A percentile compares a stretch with the other conserved stretches of the same genome.
These are phyloP conservation scores for Emergomyces africanus DNA, from an alignment of 2,329 filamentous ascomycete genomes.

Conservation along the genomic window DNA sequence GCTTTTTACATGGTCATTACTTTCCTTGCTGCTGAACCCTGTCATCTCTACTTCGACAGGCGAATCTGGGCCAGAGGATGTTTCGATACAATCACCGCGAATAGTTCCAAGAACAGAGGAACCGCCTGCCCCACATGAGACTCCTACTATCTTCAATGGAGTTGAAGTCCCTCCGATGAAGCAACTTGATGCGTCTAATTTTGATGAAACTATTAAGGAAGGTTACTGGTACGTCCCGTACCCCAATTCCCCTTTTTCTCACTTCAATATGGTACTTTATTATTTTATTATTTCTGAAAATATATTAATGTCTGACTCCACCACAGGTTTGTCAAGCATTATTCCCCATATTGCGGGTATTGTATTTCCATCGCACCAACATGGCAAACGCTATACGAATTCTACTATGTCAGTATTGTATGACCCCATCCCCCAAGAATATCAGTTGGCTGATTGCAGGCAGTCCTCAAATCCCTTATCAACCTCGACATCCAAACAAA, in stretches of 20 bases:
- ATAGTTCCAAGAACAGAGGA: slow-evolving; percentile 20
- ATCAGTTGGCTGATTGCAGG: slow-evolving; percentile 13
- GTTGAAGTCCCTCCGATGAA: slow-evolving; percentile 39
- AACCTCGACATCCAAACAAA: slow-evolving; percentile 34
- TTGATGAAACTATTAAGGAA: slow-evolving; percentile 37
- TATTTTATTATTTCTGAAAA: not conserved
- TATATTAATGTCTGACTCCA: not conserved
- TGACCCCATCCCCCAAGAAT: not conserved
- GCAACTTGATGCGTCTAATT: slow-evolving; percentile 36
- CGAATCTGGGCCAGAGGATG: not conserved
- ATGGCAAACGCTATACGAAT: slow-evolving; percentile 90
- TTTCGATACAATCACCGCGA: slow-evolving; percentile 10
- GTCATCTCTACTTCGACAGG: slow-evolving; percentile 19
- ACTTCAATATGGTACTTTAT: not conserved
- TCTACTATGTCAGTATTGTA: slow-evolving; percentile 47
- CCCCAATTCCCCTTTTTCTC: not conserved
- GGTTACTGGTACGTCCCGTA: slow-evolving; percentile 37
- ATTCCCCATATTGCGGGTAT: slow-evolving; percentile 48
- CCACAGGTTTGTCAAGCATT: slow-evolving; percentile 40
- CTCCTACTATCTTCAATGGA: slow-evolving; percentile 37
- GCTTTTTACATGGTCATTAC: slow-evolving; percentile 22
- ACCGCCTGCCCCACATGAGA: slow-evolving; percentile 8
- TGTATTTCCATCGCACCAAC: slow-evolving; percentile 69
- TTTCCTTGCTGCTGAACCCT: slow-evolving; percentile 23
- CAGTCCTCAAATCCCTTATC: slow-evolving; percentile 64